phyloP scores from a whole-genome alignment of 2,329 filamentous ascomycete genomes.

The Plenodomus tracheiphilus region DNA sequence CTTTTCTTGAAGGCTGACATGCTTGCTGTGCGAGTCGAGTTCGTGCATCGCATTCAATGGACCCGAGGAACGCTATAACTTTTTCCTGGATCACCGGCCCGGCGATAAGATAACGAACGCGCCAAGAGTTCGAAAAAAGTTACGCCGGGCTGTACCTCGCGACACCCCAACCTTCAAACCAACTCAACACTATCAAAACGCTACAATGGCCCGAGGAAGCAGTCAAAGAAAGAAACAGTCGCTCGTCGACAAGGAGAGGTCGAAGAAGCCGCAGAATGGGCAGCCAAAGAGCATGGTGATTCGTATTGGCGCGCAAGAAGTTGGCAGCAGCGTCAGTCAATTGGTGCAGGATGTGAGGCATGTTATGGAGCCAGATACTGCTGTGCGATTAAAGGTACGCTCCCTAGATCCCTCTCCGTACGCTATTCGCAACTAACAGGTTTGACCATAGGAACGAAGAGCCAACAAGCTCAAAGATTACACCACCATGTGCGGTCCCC shows the following conservation, averaged over 20 bases:
- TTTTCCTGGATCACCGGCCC: neutral
- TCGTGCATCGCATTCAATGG: slow-evolving; percentile 2
- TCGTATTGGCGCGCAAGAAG: slow-evolving; percentile 90
- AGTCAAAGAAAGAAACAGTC: slow-evolving; percentile 42
- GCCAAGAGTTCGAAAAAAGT: slow-evolving; percentile 12
- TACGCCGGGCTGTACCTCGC: slow-evolving; percentile 1
- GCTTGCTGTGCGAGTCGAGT: slow-evolving; percentile 6
- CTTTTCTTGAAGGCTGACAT: slow-evolving; percentile 51
- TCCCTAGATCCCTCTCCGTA: neutral
- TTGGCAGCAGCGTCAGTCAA: slow-evolving; percentile 88
- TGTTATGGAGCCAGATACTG: slow-evolving; percentile 96
- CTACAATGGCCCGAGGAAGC: slow-evolving; percentile 36
- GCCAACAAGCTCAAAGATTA: slow-evolving; percentile 90
- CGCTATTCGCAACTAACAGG: neutral
- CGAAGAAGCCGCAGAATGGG: slow-evolving; percentile 65
- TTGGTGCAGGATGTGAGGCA: slow-evolving; percentile 85
- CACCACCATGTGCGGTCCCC: slow-evolving; percentile 89
- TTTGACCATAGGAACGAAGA: slow-evolving; percentile 66
- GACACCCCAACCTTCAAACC: neutral
- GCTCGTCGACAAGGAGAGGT: slow-evolving; percentile 33
- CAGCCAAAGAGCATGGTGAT: slow-evolving; percentile 98
- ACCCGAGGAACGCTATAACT: neutral
- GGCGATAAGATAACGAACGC: neutral
- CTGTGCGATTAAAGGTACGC: slow-evolving; percentile 73
- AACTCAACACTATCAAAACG: slow-evolving; percentile 3